phyloP scores from a whole-genome alignment of 345 rosid species.

The Melaleuca quinquenervia region DNA sequence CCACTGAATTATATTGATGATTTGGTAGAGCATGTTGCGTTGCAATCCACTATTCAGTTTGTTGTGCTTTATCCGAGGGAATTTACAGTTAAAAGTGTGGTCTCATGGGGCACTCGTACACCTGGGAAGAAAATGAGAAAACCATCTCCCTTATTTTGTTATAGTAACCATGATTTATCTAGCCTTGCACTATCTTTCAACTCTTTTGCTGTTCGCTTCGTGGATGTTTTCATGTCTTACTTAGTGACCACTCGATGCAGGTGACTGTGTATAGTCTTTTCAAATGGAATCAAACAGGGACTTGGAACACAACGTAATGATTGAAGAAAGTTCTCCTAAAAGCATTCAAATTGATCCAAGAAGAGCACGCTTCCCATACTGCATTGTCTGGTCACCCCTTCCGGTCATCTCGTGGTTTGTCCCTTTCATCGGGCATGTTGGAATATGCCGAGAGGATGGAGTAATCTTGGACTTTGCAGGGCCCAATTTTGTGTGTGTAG shows the following conservation, averaged over 20 bases:
- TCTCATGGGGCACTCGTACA: background rate
- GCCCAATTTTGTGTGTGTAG: conserved; percentile 83
- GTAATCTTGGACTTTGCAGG: conserved; percentile 90
- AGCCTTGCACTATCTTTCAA: background rate
- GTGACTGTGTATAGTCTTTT: background rate
- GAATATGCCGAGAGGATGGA: conserved; percentile 91
- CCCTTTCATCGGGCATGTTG: conserved; percentile 83
- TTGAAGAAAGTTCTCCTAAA: conserved; percentile 21
- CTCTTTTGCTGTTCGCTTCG: background rate
- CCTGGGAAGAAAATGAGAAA: background rate
- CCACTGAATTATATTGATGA: background rate
- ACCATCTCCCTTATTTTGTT: background rate
- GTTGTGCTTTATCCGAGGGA: background rate
- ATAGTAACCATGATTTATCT: background rate
- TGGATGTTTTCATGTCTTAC: background rate
- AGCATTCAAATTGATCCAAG: conserved; percentile 50
- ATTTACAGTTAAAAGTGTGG: background rate
- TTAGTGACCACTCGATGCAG: background rate
- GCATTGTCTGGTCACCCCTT: conserved; percentile 91
- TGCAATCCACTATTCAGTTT: background rate
- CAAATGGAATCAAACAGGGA: conserved; percentile 36
- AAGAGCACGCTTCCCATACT: conserved; percentile 68
- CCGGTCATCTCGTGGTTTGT: conserved; percentile 86
- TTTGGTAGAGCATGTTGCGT: background rate
- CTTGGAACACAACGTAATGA: conserved; percentile 26